Conservation (phyloP, 352 stramenopile genomes). For the Phytopythium ostracodes region DNA sequence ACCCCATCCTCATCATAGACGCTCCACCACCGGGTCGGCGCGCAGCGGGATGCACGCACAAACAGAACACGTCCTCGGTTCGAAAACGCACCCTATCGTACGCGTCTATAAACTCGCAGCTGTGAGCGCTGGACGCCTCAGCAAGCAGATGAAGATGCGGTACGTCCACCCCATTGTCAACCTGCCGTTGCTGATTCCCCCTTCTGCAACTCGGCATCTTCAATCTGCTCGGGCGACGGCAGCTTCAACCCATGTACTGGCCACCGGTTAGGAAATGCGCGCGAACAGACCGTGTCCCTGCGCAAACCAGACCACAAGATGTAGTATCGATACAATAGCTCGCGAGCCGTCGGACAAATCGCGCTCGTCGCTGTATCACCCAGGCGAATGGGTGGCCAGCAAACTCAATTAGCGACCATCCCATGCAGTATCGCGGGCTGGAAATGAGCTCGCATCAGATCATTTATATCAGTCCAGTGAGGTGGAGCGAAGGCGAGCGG, state of each 20-base stretch:
- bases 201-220: neutral
- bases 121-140: neutral
- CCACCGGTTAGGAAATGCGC: neutral
- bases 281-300: neutral
- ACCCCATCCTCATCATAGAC: neutral
- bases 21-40: neutral
- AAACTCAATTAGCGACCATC: too few species aligned
- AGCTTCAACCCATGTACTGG: neutral
- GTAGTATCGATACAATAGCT: neutral
- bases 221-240: neutral
- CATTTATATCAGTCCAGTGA: conserved; percentile 9
- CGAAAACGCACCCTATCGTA: neutral
- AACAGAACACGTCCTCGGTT: neutral
- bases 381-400: neutral
- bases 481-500: neutral
- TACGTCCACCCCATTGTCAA: neutral
- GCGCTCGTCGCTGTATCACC: neutral
- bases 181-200: neutral
- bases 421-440: neutral
- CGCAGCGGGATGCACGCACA: neutral
- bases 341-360: too few species aligned
- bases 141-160: too few species aligned
- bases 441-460: conserved; percentile 2
- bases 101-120: neutral
- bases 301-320: too few species aligned